A percentile compares a stretch with the other conserved stretches of the same genome.
phyloP scores from a whole-genome alignment of 805 yeast species.

The Nakazawaea wickerhamii region DNA sequence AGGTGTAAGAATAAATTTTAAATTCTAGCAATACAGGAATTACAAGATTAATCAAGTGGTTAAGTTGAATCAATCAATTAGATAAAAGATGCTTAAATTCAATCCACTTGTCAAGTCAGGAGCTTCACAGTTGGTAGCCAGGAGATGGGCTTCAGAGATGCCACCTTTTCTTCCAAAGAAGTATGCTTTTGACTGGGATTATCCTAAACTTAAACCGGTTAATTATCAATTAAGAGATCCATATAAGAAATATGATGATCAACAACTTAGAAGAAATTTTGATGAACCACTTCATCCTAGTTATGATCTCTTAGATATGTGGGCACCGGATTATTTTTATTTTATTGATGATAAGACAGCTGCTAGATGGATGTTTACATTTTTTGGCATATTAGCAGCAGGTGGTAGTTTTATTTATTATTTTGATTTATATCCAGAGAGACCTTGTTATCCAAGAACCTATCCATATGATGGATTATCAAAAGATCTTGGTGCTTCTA shows the following conservation, averaged over 20 bases:
- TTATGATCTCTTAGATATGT: slow-evolving; percentile 71
- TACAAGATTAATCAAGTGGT: neutral
- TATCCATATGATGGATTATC: slow-evolving; percentile 76
- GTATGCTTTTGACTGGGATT: slow-evolving; percentile 34
- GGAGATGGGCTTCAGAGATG: slow-evolving; percentile 15
- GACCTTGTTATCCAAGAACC: slow-evolving; percentile 71
- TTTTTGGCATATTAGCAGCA: slow-evolving; percentile 41
- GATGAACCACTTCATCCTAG: slow-evolving; percentile 67
- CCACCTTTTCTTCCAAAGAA: slow-evolving; percentile 27
- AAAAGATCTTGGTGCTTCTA: slow-evolving; percentile 63
- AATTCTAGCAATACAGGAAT: too few species aligned
- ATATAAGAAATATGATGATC: slow-evolving; percentile 69
- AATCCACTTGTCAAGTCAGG: too few species aligned
- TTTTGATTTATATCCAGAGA: slow-evolving; percentile 54
- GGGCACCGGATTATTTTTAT: slow-evolving; percentile 79
- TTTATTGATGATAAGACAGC: slow-evolving; percentile 58
- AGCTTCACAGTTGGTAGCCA: too few species aligned
- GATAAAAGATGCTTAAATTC: neutral
- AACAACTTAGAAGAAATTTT: slow-evolving; percentile 73
- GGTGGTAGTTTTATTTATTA: slow-evolving; percentile 37
- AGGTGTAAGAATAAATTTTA: too few species aligned
- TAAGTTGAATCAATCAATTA: neutral
- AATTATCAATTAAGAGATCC: slow-evolving; percentile 68
- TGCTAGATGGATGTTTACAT: slow-evolving; percentile 46
- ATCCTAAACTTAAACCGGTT: slow-evolving; percentile 54